Evolutionary conservation across 768 basidiomycete genomes (phyloP), one percentile per base, ranked within the genome.

Genomic region (Pisolithus orientalis): DNA sequence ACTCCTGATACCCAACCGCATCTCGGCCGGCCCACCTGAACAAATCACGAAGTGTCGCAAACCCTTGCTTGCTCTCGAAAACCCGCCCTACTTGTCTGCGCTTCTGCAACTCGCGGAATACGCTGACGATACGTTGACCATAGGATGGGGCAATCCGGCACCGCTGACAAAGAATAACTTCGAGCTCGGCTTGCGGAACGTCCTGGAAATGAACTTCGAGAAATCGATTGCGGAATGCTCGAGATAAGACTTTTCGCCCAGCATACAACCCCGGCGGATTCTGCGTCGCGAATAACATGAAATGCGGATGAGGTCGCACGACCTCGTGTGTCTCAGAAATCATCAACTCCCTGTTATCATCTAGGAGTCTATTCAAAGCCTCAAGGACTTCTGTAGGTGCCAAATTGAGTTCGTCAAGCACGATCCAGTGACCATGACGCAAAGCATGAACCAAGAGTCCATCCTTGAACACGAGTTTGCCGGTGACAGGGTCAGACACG

Each of bases 351-450:
- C 96, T 85, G 59, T 99, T 99, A 64, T 99, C 96, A 65, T 99
- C 96, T 29, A 99, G 78, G 7, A 99, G 78, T 27, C 96, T 84
- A 66, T 99, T 99, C 37, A 99, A 80, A 0, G 96, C 95, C 67
- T 99, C 96, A 46, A 99, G 78, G 5, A 99, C 96, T 62, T 99
- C 96, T 4, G 93, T 98, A 3, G 96, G 96, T 4, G 96, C 96
- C 39, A 99, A 74, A 67, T 99, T 99, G 57, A 99, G 77, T 65
- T 99, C 96, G 62, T 99, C 96, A 39, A 99, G 78, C 10, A 99
- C 96, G 51, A 99, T 91, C 96, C 96, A 99, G 65, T 97, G 84
- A 10, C 96, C 96, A 31, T 82, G 73, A 29, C 94, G 84, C 17
- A 99, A 76, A 5, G 96, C 95, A 45, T 87, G 89, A 9, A 98